Base-by-base conservation (phyloP, 2,329 filamentous ascomycete genomes). In the Cladosporium sp. region DNA sequence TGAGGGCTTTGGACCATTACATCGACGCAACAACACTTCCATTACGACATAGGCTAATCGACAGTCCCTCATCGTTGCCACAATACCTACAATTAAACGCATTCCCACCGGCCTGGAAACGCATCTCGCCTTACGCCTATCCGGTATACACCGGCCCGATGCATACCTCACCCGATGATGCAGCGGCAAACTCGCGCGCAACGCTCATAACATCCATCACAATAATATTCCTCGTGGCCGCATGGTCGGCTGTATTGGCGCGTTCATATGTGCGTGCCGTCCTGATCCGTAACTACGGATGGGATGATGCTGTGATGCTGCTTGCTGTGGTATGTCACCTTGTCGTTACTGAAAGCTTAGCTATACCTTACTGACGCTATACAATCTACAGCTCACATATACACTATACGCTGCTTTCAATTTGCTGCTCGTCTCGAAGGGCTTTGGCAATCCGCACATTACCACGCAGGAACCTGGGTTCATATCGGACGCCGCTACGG, bases 251-350 rank as follows among this genome's bases (percentile, higher is more conserved):
- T 54, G 72, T 81, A 8, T 57, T 72, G 1, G 70, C 81, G 8
- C 73, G 80, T 43, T 70, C 78, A 53, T 81, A 76, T 73, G 79
- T 80, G 13, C 75, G 80, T 46, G 73, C 73, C 1, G 71, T 70
- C 34, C 68, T 81, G 30, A 78, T 79, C 39, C 70, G 74, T 18
- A 78, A 72, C 53, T 79, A 81, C 64, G 79, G 80, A 2, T 80
- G 78, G 76, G 81, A 83, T 64, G 81, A 83, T 69, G 72, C 70
- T 16, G 72, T 75, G 2, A 79, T 81, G 73, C 67, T 81, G 5
- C 58, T 80, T 16, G 76, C 80, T 8, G 71, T 73, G 32, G 79
- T 81, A 71, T 59, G 74, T 67, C 48, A 21, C 13, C 5, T 25
- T 10, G n/a, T 61, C n/a, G n/a, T 63, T 36, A 10, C 18, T 18